phyloP scores from a whole-genome alignment of 2,329 filamentous ascomycete species.

The Penicillium expansum region DNA sequence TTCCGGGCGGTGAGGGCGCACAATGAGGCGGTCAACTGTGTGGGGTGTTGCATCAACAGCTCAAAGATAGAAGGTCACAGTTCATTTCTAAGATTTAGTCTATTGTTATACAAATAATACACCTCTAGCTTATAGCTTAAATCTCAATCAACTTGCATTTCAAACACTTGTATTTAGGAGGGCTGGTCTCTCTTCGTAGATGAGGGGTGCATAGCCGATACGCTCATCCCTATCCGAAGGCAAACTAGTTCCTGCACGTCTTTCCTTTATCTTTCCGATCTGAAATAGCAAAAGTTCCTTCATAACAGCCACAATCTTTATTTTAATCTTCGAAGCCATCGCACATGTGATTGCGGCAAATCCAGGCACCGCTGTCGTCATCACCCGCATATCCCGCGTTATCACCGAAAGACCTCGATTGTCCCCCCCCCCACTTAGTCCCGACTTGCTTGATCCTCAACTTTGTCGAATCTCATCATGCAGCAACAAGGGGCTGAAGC shows the following conservation, averaged over 20 bases:
- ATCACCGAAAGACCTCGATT: constrained; percentile 1
- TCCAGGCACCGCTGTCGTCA: constrained; percentile 19
- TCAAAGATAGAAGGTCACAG: background rate
- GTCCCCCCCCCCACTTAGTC: constrained; percentile 7
- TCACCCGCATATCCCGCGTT: constrained; percentile 6
- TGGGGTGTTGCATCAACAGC: background rate
- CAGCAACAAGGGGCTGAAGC: constrained; percentile 16
- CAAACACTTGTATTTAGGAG: no score
- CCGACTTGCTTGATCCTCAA: background rate
- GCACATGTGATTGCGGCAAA: constrained; percentile 3
- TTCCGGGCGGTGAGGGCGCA: constrained; percentile 17
- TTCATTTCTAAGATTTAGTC: background rate
- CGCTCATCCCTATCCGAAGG: background rate
- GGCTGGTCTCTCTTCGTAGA: background rate
- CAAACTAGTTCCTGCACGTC: background rate
- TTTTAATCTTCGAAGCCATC: background rate
- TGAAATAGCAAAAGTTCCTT: background rate
- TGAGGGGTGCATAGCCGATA: background rate
- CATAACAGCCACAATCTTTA: background rate
- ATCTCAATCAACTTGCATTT: background rate
- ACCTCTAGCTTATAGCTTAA: background rate
- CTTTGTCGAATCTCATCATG: constrained; percentile 2
- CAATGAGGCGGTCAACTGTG: constrained; percentile 4
- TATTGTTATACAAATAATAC: no score
- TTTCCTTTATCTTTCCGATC: background rate